Evolutionary conservation across 164 flowering plant species (phyloP).

Genomic region (Annona cherimola): DNA sequence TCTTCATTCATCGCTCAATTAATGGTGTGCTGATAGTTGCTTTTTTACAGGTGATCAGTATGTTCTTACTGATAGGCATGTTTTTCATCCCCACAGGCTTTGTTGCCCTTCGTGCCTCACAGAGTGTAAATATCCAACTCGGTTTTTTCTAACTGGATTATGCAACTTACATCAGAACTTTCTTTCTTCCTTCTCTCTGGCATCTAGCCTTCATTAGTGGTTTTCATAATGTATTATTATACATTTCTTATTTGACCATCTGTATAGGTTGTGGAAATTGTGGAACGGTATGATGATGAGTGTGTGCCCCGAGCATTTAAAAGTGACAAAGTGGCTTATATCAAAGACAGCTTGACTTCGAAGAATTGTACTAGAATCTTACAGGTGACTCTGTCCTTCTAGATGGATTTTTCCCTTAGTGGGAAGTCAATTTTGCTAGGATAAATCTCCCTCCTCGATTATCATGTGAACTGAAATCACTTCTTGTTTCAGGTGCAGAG

Average conservation of each 20-base stretch:
- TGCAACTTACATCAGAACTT: neutral
- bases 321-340: slow-evolving; percentile 57
- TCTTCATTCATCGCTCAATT: neutral
- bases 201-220: neutral
- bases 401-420: neutral
- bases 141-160: neutral
- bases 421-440: neutral
- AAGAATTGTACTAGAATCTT: slow-evolving; percentile 55
- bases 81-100: slow-evolving; percentile 69
- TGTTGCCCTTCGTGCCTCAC: slow-evolving; percentile 52
- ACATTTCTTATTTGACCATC: neutral
- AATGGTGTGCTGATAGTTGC: slow-evolving; percentile 3
- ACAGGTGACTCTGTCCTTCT: slow-evolving; percentile 39
- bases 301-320: slow-evolving; percentile 53
- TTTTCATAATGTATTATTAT: neutral
- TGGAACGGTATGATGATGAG: slow-evolving; percentile 65
- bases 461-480: neutral
- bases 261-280: slow-evolving; percentile 71
- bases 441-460: neutral
- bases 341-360: slow-evolving; percentile 44
- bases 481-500: slow-evolving; percentile 41
- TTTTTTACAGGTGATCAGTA: slow-evolving; percentile 51
- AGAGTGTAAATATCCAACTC: slow-evolving; percentile 37
- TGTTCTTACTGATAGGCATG: slow-evolving; percentile 49
- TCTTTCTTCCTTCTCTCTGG: neutral